Conservation (phyloP, 1,284 basidiomycete species). For the Malassezia brasiliensis region DNA sequence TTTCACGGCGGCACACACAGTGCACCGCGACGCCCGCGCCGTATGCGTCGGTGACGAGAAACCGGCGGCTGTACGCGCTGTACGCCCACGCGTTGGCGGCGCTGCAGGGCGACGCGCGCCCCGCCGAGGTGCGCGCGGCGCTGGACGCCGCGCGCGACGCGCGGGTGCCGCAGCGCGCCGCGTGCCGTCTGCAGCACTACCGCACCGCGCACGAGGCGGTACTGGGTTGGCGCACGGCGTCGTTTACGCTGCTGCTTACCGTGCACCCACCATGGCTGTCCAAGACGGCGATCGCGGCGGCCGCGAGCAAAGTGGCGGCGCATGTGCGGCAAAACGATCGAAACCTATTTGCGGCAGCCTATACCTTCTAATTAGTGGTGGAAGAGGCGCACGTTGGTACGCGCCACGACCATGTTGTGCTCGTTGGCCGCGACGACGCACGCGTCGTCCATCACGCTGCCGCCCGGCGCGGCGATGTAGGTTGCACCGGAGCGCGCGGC, state of each 20-base stretch:
- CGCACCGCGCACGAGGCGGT: constrained; percentile 74
- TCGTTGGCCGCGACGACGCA: constrained; percentile 42
- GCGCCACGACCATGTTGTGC: constrained; percentile 43
- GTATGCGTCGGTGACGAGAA: not conserved
- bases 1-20: constrained; percentile 56
- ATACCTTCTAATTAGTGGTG: constrained; percentile 34
- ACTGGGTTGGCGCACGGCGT: constrained; percentile 66
- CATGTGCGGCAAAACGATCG: constrained; percentile 3
- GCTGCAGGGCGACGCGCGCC: constrained; percentile 1
- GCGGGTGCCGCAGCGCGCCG: not conserved
- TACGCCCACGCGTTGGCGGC: constrained; percentile 6
- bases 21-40: constrained; percentile 15
- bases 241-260: constrained; percentile 80
- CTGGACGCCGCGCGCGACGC: not conserved
- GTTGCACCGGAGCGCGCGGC: constrained; percentile 79
- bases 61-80: not conserved
- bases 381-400: constrained; percentile 45
- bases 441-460: constrained; percentile 83
- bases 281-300: constrained; percentile 71
- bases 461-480: constrained; percentile 87
- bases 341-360: constrained; percentile 1
- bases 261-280: constrained; percentile 66
- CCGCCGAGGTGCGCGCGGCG: not conserved
- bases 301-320: constrained; percentile 60
- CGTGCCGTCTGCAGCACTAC: constrained; percentile 54